phyloP scores from a whole-genome alignment of 805 yeast genomes.

The Candida andamanensis region DNA sequence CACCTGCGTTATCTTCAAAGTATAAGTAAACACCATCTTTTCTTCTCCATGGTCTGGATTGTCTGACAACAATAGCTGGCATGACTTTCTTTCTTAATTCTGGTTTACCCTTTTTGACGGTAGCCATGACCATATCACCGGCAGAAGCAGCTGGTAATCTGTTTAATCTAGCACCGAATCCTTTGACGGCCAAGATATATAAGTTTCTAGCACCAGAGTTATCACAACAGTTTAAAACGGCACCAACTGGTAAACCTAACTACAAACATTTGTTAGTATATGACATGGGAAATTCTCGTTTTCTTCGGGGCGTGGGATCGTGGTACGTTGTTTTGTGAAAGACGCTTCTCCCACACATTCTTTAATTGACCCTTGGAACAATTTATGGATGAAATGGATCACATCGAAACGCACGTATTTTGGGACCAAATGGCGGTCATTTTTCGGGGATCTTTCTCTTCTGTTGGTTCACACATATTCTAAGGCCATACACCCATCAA shows the following conservation, averaged over 20 bases:
- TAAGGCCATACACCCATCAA: too few species aligned
- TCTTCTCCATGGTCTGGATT: constrained; percentile 99
- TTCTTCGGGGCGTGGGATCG: background rate
- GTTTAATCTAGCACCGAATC: constrained; percentile 99
- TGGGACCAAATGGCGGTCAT: too few species aligned
- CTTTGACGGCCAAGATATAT: constrained; percentile 98
- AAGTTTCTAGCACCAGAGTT: constrained; percentile 99
- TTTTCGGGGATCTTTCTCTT: too few species aligned
- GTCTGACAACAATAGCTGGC: constrained; percentile 99
- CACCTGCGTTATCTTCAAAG: constrained; percentile 99
- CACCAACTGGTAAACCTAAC: constrained; percentile 99
- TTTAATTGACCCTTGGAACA: too few species aligned
- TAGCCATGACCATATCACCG: constrained; percentile 99
- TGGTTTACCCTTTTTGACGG: constrained; percentile 99
- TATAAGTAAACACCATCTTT: constrained; percentile 99
- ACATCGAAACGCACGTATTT: too few species aligned
- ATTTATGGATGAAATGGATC: too few species aligned
- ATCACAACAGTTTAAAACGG: constrained; percentile 99
- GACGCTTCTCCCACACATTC: too few species aligned
- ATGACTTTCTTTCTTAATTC: constrained; percentile 99
- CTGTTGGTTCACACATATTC: too few species aligned
- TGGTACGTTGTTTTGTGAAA: background rate
- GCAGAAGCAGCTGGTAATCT: constrained; percentile 99
- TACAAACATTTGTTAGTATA: constrained; percentile 33
- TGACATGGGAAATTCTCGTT: background rate